Evolutionary conservation across 2,329 filamentous ascomycete species (phyloP), one percentile per base, ranked within the genome.

Genomic region (Ascochyta pisi): DNA sequence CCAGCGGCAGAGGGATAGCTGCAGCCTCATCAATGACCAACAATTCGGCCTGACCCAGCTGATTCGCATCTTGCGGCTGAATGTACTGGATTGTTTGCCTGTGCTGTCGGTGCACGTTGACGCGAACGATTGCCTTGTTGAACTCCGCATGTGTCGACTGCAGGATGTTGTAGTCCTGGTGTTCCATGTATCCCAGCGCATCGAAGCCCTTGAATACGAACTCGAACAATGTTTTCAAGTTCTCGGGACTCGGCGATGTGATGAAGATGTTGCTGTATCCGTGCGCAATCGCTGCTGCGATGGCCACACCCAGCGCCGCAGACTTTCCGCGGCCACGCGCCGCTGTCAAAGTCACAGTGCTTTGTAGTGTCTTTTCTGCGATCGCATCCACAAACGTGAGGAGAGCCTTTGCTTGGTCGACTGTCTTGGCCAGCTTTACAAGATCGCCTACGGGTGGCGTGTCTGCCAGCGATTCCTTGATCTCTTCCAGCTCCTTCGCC

Each of bases 201-300:
- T 99, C 95, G 68, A 99, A 99, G 0, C 93, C 95, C 76, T 97
- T 98, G 83, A 99, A 97, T 16, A 99, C 86, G 69, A 99, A 99
- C 70, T 99, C 93, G 73, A 99, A 99, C 7, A 99, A 82, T 0
- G 95, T 99, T 80, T 98, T 99, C 83, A 99, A 83, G 78, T 99
- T 99, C 78, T 99, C 96, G 0, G 95, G 95, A 58, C 92, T 97
- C 0, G 94, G 94, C 1, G 94, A 98, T 1, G 95, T 99, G 73
- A 99, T 96, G 78, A 99, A 99, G 69, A 99, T 96, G 76, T 99
- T 99, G 81, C 92, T 96, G 78, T 99, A 99, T 24, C 95, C 95
- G 73, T 98, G 91, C 1, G 95, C 94, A 40, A 99, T 86, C 1
- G 96, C 96, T 3, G 95, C 92, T 3, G 95, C 95, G 39, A 99